Percentiles rank a stretch among this genome's conserved stretches.
These are phyloP conservation scores for Xylaria polymorpha DNA, from an alignment of 2,329 filamentous ascomycete genomes.

Conservation along the genomic window DNA sequence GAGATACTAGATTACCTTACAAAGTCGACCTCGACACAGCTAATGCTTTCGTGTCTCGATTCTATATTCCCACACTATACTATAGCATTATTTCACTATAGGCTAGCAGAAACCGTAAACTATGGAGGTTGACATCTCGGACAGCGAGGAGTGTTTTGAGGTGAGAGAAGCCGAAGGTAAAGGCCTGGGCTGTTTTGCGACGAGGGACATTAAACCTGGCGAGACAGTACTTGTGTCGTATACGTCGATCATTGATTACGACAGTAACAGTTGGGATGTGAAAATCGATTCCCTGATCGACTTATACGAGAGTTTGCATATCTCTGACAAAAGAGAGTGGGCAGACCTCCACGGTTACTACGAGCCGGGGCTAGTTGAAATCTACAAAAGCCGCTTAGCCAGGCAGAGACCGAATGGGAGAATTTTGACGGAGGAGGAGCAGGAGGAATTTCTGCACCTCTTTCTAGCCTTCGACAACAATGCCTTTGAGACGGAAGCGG, in stretches of 20 bases:
- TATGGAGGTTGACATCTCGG: slow-evolving; percentile 8
- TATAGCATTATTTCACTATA: neutral
- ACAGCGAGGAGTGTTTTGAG: slow-evolving; percentile 11
- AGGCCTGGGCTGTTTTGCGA: slow-evolving; percentile 32
- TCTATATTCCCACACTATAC: neutral
- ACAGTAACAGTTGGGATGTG: neutral
- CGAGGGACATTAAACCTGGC: slow-evolving; percentile 33
- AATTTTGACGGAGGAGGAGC: neutral
- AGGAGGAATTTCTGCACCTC: neutral
- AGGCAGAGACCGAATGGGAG: slow-evolving; percentile 3
- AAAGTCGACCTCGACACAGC: neutral
- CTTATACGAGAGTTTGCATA: slow-evolving; percentile 11
- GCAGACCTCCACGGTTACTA: neutral
- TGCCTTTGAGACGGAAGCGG: neutral
- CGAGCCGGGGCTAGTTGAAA: neutral
- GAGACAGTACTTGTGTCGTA: slow-evolving; percentile 20
- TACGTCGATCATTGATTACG: slow-evolving; percentile 18
- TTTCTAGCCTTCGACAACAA: neutral
- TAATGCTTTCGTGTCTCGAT: neutral
- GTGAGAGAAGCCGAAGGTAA: slow-evolving; percentile 18
- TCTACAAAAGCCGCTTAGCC: neutral
- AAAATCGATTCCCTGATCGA: neutral
- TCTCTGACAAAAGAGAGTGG: slow-evolving; percentile 7
- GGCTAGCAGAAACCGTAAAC: neutral
- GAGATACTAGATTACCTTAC: neutral